Percentiles rank a stretch among this genome's conserved stretches.
phyloP scores from a whole-genome alignment of 441 rosid species.

The Adansonia gregorii region DNA sequence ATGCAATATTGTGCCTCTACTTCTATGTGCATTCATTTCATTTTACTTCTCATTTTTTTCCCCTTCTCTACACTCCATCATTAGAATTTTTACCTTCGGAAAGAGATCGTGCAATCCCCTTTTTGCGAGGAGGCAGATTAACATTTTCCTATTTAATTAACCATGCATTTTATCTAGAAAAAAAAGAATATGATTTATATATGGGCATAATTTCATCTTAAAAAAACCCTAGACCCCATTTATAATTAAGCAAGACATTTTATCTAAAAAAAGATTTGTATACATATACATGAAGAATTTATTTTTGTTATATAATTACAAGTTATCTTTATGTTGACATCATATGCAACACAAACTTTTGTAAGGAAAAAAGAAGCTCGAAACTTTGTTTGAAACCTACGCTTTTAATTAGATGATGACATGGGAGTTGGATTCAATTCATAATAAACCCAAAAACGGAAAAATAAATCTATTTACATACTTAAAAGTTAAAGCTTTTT shows the following conservation, averaged over 20 bases:
- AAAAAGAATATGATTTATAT: not conserved
- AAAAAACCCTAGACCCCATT: not conserved
- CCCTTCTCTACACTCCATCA: not conserved
- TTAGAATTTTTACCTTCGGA: not conserved
- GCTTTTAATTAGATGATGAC: not conserved
- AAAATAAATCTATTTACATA: too few relatives aligned
- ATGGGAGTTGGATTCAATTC: not conserved
- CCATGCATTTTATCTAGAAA: not conserved
- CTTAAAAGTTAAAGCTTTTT: not conserved
- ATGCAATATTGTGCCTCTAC: conserved; percentile 17
- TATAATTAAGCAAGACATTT: too few relatives aligned
- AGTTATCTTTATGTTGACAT: conserved; percentile 13
- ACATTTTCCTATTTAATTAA: not conserved
- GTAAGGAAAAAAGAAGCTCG: conserved; percentile 21
- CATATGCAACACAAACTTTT: conserved; percentile 20
- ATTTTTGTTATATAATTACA: not conserved
- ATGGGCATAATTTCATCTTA: not conserved
- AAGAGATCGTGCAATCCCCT: not conserved
- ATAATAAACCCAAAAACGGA: too few relatives aligned
- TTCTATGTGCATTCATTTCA: not conserved
- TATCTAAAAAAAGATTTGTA: too few relatives aligned
- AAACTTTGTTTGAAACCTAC: conserved; percentile 27
- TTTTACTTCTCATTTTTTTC: not conserved
- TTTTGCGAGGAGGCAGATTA: not conserved
- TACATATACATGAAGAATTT: too few relatives aligned